Conservation (phyloP, 2,329 filamentous ascomycete species). For the Ascochyta pisi region DNA sequence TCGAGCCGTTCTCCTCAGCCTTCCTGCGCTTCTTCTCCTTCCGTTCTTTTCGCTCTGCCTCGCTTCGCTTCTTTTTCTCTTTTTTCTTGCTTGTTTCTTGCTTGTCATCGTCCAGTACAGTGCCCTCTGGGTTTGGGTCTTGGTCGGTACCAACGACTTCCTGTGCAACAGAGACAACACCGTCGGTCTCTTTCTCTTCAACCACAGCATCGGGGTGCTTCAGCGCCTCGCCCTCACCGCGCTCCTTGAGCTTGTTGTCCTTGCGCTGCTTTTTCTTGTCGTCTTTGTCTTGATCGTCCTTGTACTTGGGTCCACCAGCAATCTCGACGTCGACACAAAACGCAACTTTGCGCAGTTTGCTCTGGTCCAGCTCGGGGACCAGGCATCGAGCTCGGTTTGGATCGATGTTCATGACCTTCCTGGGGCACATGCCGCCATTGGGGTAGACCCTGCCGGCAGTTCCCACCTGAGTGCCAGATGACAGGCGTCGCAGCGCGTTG, state of each 20-base stretch:
- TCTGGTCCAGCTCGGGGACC: constrained; percentile 78
- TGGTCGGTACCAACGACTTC: constrained; percentile 53
- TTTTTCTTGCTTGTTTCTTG: constrained; percentile 71
- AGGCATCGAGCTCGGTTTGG: constrained; percentile 77
- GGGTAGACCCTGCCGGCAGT: constrained; percentile 61
- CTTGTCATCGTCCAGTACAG: constrained; percentile 43
- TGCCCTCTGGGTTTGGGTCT: constrained; percentile 50
- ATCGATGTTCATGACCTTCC: constrained; percentile 85
- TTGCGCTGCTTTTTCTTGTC: constrained; percentile 59
- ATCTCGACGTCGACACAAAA: constrained; percentile 99
- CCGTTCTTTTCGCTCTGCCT: constrained; percentile 88
- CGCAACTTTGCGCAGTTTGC: constrained; percentile 84
- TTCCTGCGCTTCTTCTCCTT: constrained; percentile 87
- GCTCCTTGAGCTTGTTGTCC: constrained; percentile 67
- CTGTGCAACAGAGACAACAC: constrained; percentile 40
- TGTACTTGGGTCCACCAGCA: constrained; percentile 81
- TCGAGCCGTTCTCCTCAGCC: constrained; percentile 84
- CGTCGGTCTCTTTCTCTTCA: constrained; percentile 63
- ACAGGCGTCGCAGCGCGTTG: constrained; percentile 81
- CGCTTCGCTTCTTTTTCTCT: constrained; percentile 94
- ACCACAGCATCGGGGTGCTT: constrained; percentile 68
- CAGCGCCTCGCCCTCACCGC: constrained; percentile 75
- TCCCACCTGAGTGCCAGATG: constrained; percentile 60
- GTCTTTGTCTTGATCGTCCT: constrained; percentile 62
- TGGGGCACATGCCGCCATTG: constrained; percentile 76